Conservation (phyloP, 257 asterid species). For the Fraxinus anomala region DNA sequence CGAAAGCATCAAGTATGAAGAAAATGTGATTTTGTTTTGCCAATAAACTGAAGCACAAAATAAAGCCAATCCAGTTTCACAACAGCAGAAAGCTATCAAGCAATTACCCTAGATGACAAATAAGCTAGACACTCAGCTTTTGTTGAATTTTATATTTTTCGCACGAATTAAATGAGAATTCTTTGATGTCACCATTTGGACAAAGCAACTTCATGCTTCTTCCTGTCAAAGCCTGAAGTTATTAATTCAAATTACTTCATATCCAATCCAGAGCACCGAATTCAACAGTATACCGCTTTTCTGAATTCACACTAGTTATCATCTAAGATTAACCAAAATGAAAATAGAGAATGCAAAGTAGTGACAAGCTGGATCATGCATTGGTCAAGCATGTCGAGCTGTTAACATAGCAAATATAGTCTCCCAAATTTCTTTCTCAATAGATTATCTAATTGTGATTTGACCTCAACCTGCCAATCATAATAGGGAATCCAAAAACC, state of each 20-base stretch:
- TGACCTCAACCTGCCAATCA: conserved; percentile 10
- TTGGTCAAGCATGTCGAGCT: neutral
- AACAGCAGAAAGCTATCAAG: too few relatives aligned
- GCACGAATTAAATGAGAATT: conserved; percentile 10
- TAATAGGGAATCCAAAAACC: neutral
- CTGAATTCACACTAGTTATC: conserved; percentile 4
- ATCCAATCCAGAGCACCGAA: neutral
- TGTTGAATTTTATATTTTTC: conserved; percentile 1
- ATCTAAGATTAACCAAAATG: conserved; percentile 8
- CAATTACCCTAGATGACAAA: neutral
- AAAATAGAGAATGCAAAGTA: conserved; percentile 19
- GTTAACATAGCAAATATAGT: conserved; percentile 7
- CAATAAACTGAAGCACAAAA: neutral
- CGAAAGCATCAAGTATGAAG: neutral
- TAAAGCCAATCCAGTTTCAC: too few relatives aligned
- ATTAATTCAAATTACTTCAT: neutral
- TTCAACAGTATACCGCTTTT: neutral
- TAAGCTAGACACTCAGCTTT: neutral
- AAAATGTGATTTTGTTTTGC: neutral
- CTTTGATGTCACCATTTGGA: neutral
- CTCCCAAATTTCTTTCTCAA: conserved; percentile 20
- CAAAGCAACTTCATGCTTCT: conserved; percentile 4
- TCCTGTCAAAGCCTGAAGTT: conserved; percentile 2
- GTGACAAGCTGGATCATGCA: neutral
- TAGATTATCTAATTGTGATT: conserved; percentile 4